Base-by-base conservation (phyloP, 805 yeast genomes). In the Kuraishia molischiana region DNA sequence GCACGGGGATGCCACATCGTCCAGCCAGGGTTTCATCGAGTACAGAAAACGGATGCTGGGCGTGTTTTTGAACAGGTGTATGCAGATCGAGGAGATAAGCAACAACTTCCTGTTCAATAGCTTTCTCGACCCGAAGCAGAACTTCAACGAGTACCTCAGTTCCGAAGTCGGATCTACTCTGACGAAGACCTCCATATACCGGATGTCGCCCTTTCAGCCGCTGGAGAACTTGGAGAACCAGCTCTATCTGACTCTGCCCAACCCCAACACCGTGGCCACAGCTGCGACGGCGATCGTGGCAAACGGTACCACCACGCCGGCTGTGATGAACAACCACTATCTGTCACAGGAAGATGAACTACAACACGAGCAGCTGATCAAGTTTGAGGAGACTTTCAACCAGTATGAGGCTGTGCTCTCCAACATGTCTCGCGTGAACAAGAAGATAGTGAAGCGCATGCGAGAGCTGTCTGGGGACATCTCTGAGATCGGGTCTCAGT, bases 41-140 rank as follows among this genome's bases (percentile, higher is more conserved):
- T 82, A 78, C 51, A 67, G 96, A 29, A 82, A 78, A 50, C 63
- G 95, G 41, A 70, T 84, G 69, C 69, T 89, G 33, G 67, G 82
- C 0, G 77, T 74, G 18, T 92, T 92, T 51, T 64, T 92, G 40
- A 84, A 84, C 51, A 69, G 87, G 43, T 90, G 97, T 54, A 49
- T 74, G 38, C 56, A 61, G 8, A 76, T 79, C 34, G 62, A 64
- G 1, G 72, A 68, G 44, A 67, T 92, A 18, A 59, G 76, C 29
- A 66, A 67, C 19, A 72, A 79, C 44, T 67, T 68, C 15, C 76
- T 83, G 18, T 85, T 87, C 50, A 69, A 76, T 30, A 76, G 80
- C 51, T 92, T 92, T 51, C 57, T 92, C 40, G 92, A 87, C 52
- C 95, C 97, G 5, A 81, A 81, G 42, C 75, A 85, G 10, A 72